A percentile compares a stretch with the other conserved stretches of the same genome.
Evolutionary conservation across 805 yeast species (phyloP).

Genomic region (Monosporozyma aerobia): DNA sequence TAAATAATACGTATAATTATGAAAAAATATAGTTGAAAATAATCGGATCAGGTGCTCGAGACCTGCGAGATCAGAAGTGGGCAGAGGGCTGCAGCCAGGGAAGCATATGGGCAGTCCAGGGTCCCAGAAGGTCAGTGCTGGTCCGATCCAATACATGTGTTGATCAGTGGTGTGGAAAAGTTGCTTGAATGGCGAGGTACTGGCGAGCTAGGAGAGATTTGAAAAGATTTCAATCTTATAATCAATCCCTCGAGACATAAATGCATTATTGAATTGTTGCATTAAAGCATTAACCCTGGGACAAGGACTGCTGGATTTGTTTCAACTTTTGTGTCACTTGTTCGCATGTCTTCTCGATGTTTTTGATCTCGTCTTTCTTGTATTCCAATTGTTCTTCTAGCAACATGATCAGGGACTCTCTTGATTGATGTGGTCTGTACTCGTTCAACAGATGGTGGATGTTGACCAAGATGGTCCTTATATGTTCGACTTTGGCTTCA

Average conservation of each 20-base stretch:
- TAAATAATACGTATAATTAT: no score
- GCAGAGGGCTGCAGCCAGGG: background rate
- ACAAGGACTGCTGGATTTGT: constrained; percentile 12
- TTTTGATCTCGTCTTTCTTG: constrained; percentile 45
- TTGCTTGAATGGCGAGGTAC: no score
- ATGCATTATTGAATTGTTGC: no score
- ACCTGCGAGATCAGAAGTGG: background rate
- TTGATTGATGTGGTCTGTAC: constrained; percentile 89
- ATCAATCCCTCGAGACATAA: no score
- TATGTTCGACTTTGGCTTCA: constrained; percentile 60
- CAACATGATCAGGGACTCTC: constrained; percentile 76
- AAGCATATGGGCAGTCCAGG: no score
- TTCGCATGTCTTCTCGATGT: constrained; percentile 33
- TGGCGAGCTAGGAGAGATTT: no score
- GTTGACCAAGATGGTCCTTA: constrained; percentile 73
- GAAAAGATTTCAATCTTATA: no score
- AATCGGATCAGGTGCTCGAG: background rate
- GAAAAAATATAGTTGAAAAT: background rate
- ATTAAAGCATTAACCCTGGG: background rate
- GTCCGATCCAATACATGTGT: no score
- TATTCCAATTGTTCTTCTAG: constrained; percentile 61
- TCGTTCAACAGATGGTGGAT: constrained; percentile 87
- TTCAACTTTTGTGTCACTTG: constrained; percentile 33
- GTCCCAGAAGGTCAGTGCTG: no score
- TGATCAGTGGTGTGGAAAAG: no score